Percentiles rank a stretch among this genome's conserved stretches.
These are phyloP conservation scores for Colletotrichum sp. DNA, from an alignment of 2,329 filamentous ascomycete species.

Conservation along the genomic window DNA sequence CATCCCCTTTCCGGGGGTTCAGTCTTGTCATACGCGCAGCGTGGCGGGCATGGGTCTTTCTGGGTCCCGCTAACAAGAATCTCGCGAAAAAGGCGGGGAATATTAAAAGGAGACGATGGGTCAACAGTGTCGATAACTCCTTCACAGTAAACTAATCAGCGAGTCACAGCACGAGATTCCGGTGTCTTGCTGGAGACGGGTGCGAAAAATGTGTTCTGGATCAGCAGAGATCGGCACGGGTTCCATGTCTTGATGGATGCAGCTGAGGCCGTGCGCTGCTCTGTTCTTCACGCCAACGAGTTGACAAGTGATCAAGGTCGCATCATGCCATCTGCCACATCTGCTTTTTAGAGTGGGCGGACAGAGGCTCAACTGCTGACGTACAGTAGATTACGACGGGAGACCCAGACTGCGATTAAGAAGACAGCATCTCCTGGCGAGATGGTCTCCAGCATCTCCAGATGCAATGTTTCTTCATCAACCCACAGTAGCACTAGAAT, in stretches of 20 bases:
- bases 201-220: neutral
- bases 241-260: neutral
- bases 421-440: neutral
- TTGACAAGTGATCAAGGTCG: neutral
- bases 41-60: neutral
- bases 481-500: neutral
- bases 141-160: neutral
- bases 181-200: neutral
- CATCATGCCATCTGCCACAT: neutral
- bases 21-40: neutral
- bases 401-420: neutral
- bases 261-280: neutral
- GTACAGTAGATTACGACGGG: neutral
- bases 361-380: neutral
- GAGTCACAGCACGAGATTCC: neutral
- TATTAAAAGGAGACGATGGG: neutral
- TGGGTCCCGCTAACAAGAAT: neutral
- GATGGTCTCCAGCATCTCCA: neutral
- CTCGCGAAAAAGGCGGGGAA: neutral
- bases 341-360: neutral
- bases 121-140: neutral
- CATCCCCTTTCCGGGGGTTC: neutral
- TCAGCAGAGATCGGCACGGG: neutral
- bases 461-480: neutral
- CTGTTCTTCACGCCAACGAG: neutral